Conservation (phyloP, 1,284 basidiomycete genomes). For the Fomitopsis palustris region DNA sequence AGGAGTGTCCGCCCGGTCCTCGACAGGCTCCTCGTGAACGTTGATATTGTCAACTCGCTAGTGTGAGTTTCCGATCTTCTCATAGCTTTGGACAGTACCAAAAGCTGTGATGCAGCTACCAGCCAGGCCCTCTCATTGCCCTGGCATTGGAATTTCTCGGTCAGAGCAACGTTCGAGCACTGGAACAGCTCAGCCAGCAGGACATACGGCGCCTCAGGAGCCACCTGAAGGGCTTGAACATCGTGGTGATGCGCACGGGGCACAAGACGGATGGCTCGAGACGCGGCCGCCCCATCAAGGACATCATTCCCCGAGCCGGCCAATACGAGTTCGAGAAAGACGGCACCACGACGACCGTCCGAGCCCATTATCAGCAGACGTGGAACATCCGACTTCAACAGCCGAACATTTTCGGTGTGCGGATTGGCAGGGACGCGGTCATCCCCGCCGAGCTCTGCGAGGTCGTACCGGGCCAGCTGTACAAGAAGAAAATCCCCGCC, state of each 20-base stretch:
- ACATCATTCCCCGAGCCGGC: slow-evolving; percentile 20
- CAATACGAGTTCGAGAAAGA: slow-evolving; percentile 31
- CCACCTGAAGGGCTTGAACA: slow-evolving; percentile 29
- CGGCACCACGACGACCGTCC: slow-evolving; percentile 28
- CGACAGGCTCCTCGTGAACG: slow-evolving; percentile 19
- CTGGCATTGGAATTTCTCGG: slow-evolving; percentile 24
- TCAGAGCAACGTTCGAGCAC: slow-evolving; percentile 15
- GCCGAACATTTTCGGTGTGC: slow-evolving; percentile 39
- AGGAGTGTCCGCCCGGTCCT: slow-evolving; percentile 21
- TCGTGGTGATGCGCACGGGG: slow-evolving; percentile 9
- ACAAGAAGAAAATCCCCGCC: slow-evolving; percentile 40
- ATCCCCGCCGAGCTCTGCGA: slow-evolving; percentile 48
- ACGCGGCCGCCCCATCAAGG: slow-evolving; percentile 20
- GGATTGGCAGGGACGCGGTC: slow-evolving; percentile 27
- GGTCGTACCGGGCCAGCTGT: slow-evolving; percentile 44
- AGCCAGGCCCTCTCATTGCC: slow-evolving; percentile 26
- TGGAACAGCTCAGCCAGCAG: slow-evolving; percentile 15
- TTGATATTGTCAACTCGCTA: slow-evolving; percentile 18
- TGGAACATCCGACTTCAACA: slow-evolving; percentile 28
- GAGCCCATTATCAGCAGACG: slow-evolving; percentile 31
- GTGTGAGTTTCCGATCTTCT: slow-evolving; percentile 12
- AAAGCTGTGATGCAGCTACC: slow-evolving; percentile 26
- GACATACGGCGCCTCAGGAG: slow-evolving; percentile 27
- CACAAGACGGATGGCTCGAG: background rate
- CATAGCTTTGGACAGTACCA: background rate